A percentile compares a stretch with the other conserved stretches of the same genome.
phyloP scores from a whole-genome alignment of 2,329 filamentous ascomycete genomes.

The Aspergillus oerlinghausenensis region DNA sequence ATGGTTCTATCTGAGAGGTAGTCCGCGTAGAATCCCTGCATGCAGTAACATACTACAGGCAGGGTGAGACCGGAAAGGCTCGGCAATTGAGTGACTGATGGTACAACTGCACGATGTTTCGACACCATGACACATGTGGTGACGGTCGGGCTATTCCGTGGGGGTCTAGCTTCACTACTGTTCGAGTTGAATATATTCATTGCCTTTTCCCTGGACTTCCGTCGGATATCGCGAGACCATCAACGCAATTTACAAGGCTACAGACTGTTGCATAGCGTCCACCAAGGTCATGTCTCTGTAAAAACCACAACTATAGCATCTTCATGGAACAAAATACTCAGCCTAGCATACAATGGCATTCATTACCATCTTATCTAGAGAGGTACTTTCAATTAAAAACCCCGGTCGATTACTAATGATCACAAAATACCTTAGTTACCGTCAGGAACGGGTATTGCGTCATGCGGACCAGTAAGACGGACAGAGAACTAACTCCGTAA shows the following conservation, averaged over 20 bases:
- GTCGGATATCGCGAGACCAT: too few species aligned
- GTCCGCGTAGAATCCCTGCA: not conserved
- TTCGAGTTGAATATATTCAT: too few species aligned
- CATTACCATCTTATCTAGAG: too few species aligned
- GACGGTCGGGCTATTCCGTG: too few species aligned
- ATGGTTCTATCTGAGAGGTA: conserved; percentile 12
- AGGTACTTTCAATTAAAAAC: not conserved
- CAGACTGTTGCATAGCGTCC: not conserved
- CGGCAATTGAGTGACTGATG: not conserved
- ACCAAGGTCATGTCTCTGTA: not conserved
- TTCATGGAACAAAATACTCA: not conserved
- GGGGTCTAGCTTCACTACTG: too few species aligned
- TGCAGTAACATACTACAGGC: not conserved
- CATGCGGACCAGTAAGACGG: conserved; percentile 13
- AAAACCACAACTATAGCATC: not conserved
- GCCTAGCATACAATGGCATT: not conserved
- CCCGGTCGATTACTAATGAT: conserved; percentile 4
- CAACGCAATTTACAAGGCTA: not conserved
- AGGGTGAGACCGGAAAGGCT: not conserved
- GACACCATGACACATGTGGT: too few species aligned
- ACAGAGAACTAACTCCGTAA: conserved; percentile 7
- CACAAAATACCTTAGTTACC: conserved; percentile 2
- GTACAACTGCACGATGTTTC: too few species aligned
- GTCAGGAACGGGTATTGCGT: conserved; percentile 23
- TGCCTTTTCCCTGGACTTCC: too few species aligned